Evolutionary conservation across 352 stramenopile genomes (phyloP).

Genomic region (Albugo laibachii): DNA sequence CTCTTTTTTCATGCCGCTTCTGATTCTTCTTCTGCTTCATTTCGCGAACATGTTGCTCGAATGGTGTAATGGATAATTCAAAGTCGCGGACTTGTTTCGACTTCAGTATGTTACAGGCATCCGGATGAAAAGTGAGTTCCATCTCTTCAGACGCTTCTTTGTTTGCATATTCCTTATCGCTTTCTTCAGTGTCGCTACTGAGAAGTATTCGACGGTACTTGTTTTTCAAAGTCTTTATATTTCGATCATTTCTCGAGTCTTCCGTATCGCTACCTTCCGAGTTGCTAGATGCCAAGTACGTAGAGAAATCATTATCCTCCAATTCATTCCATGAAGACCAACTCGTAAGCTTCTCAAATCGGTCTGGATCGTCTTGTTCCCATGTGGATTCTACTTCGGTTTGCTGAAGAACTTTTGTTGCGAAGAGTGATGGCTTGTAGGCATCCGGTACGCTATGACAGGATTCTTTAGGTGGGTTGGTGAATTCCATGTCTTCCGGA

Average conservation of each 20-base stretch:
- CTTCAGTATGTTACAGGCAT: conserved; percentile 38
- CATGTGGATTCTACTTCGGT: conserved; percentile 91
- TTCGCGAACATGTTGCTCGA: conserved; percentile 63
- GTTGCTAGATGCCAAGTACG: conserved; percentile 83
- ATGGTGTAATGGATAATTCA: conserved; percentile 62
- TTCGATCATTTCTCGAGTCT: conserved; percentile 11
- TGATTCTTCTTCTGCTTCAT: conserved; percentile 77
- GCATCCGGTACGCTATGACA: conserved; percentile 70
- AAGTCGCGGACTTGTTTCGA: conserved; percentile 58
- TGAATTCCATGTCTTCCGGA: conserved; percentile 78
- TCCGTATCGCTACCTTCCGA: conserved; percentile 27
- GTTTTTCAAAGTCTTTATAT: neutral
- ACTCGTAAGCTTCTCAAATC: conserved; percentile 71
- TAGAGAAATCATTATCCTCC: conserved; percentile 85
- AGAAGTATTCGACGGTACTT: conserved; percentile 60
- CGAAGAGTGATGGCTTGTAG: conserved; percentile 91
- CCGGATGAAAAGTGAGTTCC: conserved; percentile 67
- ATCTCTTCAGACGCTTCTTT: neutral
- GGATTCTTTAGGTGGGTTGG: conserved; percentile 73
- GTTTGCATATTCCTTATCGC: neutral
- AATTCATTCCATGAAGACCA: conserved; percentile 61
- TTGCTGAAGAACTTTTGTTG: conserved; percentile 80
- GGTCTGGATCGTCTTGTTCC: conserved; percentile 86
- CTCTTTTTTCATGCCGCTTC: conserved; percentile 60
- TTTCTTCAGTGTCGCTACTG: conserved; percentile 44